phyloP scores from a whole-genome alignment of 2,329 filamentous ascomycete genomes.

The Sclerotinia spermophila region DNA sequence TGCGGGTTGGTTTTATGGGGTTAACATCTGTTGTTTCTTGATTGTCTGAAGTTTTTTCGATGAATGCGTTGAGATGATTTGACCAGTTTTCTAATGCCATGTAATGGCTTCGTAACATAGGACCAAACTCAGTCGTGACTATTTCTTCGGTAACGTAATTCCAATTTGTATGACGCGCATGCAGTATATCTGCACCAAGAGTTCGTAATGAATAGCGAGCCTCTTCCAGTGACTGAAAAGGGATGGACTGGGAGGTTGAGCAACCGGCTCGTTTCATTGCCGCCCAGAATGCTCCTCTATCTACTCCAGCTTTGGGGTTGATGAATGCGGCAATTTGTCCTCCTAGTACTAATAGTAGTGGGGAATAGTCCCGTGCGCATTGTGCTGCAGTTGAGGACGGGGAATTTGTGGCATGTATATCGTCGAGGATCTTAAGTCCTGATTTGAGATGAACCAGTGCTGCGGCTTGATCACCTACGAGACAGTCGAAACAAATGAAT shows the following conservation, averaged over 20 bases:
- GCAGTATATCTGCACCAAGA: conserved; percentile 51
- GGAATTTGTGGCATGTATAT: conserved; percentile 24
- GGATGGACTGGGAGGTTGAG: conserved; percentile 15
- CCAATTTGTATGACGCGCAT: conserved; percentile 45
- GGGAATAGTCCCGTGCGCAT: conserved; percentile 30
- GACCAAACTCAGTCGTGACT: conserved; percentile 45
- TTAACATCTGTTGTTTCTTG: neutral
- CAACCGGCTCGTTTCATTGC: conserved; percentile 25
- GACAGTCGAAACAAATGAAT: conserved; percentile 59
- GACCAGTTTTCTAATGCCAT: conserved; percentile 27
- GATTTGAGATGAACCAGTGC: conserved; percentile 34
- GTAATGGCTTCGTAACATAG: conserved; percentile 53
- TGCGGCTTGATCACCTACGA: conserved; percentile 30
- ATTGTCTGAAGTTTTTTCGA: neutral
- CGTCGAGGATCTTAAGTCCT: conserved; percentile 32
- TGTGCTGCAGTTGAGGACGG: conserved; percentile 19
- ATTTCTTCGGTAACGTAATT: conserved; percentile 26
- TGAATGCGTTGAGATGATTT: conserved; percentile 24
- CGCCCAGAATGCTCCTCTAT: conserved; percentile 27
- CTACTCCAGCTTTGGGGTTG: conserved; percentile 27
- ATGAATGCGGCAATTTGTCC: conserved; percentile 33
- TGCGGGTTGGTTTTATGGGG: neutral
- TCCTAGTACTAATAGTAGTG: conserved; percentile 30
- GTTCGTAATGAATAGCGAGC: conserved; percentile 55
- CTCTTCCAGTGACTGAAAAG: conserved; percentile 50